These are phyloP conservation scores for Xerocomellus chrysenteron DNA, from an alignment of 768 basidiomycete genomes.

Conservation along the genomic window DNA sequence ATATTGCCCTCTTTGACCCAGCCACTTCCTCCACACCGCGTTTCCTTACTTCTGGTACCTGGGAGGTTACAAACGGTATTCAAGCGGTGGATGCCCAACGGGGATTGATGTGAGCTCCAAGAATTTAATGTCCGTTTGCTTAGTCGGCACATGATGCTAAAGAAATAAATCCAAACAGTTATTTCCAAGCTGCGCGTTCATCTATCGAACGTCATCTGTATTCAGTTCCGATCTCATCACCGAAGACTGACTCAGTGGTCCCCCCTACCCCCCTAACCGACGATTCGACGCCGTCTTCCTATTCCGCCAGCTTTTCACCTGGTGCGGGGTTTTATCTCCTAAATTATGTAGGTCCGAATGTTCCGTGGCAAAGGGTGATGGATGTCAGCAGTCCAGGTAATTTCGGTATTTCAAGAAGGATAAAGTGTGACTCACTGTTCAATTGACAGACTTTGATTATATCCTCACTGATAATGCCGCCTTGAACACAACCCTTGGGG, in stretches of 20 bases:
- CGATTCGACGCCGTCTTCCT: slow-evolving; percentile 50
- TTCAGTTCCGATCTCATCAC: slow-evolving; percentile 67
- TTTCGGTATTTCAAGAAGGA: slow-evolving; percentile 15
- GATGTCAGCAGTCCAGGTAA: slow-evolving; percentile 48
- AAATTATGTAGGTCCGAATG: slow-evolving; percentile 73
- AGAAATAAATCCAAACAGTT: slow-evolving; percentile 47
- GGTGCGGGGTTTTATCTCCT: slow-evolving; percentile 82
- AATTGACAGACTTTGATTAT: slow-evolving; percentile 54
- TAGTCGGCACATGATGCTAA: slow-evolving; percentile 22
- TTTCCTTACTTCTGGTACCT: slow-evolving; percentile 84
- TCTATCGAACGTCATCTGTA: slow-evolving; percentile 85
- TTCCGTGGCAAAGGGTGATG: slow-evolving; percentile 86
- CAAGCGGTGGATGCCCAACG: slow-evolving; percentile 66
- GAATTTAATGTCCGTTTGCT: slow-evolving; percentile 33
- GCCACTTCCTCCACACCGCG: slow-evolving; percentile 64
- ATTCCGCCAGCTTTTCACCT: slow-evolving; percentile 77
- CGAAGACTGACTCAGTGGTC: slow-evolving; percentile 30
- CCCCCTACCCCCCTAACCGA: slow-evolving; percentile 56
- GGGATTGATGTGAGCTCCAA: slow-evolving; percentile 63
- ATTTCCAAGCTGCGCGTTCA: slow-evolving; percentile 85
- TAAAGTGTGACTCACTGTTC: not conserved
- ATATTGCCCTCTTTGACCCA: slow-evolving; percentile 89
- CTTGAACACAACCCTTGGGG: slow-evolving; percentile 59
- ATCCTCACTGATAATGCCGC: slow-evolving; percentile 68
- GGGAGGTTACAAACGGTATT: slow-evolving; percentile 85